phyloP scores from a whole-genome alignment of 495 filamentous ascomycete species.

The Xylaria acuta region DNA sequence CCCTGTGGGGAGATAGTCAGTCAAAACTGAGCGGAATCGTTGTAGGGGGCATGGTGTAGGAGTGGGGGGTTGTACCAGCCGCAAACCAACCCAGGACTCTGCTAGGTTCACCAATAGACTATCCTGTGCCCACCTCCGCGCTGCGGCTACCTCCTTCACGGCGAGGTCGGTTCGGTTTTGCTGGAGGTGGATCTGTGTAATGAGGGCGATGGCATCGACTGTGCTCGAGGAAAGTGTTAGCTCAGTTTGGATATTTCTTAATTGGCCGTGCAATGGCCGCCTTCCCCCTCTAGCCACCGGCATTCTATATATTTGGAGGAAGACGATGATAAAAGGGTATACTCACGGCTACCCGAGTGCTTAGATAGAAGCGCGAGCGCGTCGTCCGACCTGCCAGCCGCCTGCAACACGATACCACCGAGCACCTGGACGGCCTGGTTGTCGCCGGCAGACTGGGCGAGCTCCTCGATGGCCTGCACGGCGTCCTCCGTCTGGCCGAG shows the following conservation, averaged over 20 bases:
- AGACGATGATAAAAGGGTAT: not conserved
- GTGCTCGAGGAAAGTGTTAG: constrained; percentile 8
- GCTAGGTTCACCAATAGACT: constrained; percentile 91
- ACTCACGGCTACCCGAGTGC: constrained; percentile 89
- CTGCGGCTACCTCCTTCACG: constrained; percentile 84
- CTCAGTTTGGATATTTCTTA: not conserved
- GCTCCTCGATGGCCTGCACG: constrained; percentile 65
- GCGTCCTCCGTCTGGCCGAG: constrained; percentile 67
- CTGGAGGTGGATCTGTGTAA: constrained; percentile 87
- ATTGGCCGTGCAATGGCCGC: constrained; percentile 25
- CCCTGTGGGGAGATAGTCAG: constrained; percentile 60
- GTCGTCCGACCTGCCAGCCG: constrained; percentile 79
- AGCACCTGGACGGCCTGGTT: constrained; percentile 84
- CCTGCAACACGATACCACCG: constrained; percentile 77
- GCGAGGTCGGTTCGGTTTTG: constrained; percentile 92
- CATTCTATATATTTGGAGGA: not conserved
- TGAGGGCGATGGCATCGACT: constrained; percentile 72
- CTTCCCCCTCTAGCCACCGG: not conserved
- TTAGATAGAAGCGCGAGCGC: constrained; percentile 77
- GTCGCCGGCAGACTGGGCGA: constrained; percentile 68
- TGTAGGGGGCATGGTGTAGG: not conserved
- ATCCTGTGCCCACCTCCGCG: constrained; percentile 94
- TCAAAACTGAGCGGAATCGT: not conserved
- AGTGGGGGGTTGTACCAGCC: constrained; percentile 67
- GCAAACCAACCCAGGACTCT: constrained; percentile 91